Evolutionary conservation across 1,284 basidiomycete genomes (phyloP), one percentile per base, ranked within the genome.

Genomic region (Moesziomyces parantarcticus): DNA sequence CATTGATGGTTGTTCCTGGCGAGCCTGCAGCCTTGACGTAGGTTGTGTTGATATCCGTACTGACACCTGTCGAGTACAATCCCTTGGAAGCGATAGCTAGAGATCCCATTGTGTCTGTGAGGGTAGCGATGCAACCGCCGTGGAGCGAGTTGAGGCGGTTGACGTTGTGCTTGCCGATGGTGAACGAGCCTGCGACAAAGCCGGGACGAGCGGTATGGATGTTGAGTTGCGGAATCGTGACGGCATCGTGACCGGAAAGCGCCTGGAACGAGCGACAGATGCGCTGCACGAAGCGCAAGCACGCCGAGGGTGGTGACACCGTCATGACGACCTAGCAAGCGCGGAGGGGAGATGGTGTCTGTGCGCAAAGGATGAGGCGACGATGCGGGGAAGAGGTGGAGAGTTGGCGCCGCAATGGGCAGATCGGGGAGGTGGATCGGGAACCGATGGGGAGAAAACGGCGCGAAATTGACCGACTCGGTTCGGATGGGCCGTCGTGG

Each of bases 31-130:
- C 89, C 50, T 89, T 89, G 55, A 92, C 89, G 75, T 92, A 95
- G 3, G 91, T 92, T 0, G 92, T 90, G 48, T 90, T 90, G 76
- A 96, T 90, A 81, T 95, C 93, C 1, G 92, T 93, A 3, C 91
- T 92, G 8, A 95, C 92, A 18, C 93, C 86, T 0, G 93, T 94
- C 89, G 92, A 91, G 83, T 86, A 91, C 23, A 93, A 88, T 5
- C 93, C 93, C 71, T 90, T 90, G 14, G 90, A 89, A 0, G 92
- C 91, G 22, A 95, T 88, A 8, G 92, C 92, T 13, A 95, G 87
- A 1, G 91, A 92, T 7, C 93, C 93, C 46, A 92, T 85, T 9
- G 92, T 93, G 82, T 95, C 93, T 10, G 92, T 92, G 20, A 96
- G 85, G 2, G 92, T 92, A 78, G 92, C 85, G 75, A 94, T 90